Conservation (phyloP, 2,329 filamentous ascomycete species). For the Talaromyces sp. region DNA sequence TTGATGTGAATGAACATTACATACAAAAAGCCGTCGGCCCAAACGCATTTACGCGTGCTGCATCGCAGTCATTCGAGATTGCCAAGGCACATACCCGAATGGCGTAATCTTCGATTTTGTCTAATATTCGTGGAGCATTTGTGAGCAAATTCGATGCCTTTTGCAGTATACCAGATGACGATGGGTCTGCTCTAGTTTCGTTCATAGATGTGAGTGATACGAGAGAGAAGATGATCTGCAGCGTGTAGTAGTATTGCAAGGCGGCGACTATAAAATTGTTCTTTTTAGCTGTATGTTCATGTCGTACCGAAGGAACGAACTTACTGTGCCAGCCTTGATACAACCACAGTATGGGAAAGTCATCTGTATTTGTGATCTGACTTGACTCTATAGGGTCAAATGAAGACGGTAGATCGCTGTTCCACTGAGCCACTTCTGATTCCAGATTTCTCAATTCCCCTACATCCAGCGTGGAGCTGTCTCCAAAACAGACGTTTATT, state of each 20-base stretch:
- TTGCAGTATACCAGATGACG: not conserved
- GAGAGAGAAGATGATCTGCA: constrained; percentile 27
- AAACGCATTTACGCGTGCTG: constrained; percentile 46
- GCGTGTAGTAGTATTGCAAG: constrained; percentile 41
- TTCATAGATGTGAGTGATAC: constrained; percentile 11
- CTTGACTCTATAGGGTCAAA: constrained; percentile 25
- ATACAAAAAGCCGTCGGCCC: constrained; percentile 46
- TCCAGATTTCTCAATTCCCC: constrained; percentile 15
- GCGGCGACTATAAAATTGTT: constrained; percentile 31
- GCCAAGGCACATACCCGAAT: constrained; percentile 41
- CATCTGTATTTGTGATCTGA: constrained; percentile 7
- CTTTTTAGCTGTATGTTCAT: not conserved
- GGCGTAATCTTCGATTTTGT: constrained; percentile 30
- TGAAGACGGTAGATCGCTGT: constrained; percentile 22
- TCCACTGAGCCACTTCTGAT: constrained; percentile 26
- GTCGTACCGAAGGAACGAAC: not conserved
- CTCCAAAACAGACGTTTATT: constrained; percentile 37
- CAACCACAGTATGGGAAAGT: constrained; percentile 38
- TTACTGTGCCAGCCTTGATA: constrained; percentile 42
- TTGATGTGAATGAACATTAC: constrained; percentile 11
- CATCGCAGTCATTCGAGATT: constrained; percentile 38
- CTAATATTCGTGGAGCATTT: constrained; percentile 5
- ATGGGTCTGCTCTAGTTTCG: not conserved
- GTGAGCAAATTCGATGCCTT: constrained; percentile 15
- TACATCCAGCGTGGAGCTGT: constrained; percentile 1